A percentile compares a stretch with the other conserved stretches of the same genome.
Conservation (phyloP, 2,329 filamentous ascomycete genomes). For the Celoporthe dispersa region DNA sequence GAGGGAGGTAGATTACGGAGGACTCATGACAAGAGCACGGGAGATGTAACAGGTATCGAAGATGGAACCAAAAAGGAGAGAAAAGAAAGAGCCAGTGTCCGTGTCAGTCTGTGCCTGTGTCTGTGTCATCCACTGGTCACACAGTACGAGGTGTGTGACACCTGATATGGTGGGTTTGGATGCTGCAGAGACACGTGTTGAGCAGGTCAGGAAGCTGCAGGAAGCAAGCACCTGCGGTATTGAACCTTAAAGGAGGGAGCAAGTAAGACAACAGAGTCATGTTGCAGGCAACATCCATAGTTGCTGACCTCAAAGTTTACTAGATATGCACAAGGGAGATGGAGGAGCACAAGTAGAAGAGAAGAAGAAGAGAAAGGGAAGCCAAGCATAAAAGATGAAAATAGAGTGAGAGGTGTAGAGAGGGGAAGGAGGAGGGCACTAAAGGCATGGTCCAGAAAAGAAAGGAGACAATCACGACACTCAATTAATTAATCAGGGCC, state of each 20-base stretch:
- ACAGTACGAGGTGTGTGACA: neutral
- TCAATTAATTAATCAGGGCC: neutral
- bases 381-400: neutral
- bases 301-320: neutral
- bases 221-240: neutral
- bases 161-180: neutral
- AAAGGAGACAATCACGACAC: neutral
- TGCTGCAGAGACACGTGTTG: constrained; percentile 2
- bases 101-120: neutral
- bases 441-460: neutral
- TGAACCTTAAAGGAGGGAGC: neutral
- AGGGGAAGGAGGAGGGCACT: neutral
- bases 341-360: neutral
- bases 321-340: neutral
- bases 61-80: too few relatives aligned
- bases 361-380: neutral
- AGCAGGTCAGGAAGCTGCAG: neutral
- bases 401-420: neutral
- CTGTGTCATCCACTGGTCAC: neutral
- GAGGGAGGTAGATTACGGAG: neutral
- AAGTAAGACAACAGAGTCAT: neutral
- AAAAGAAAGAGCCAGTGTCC: neutral
- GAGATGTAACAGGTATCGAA: neutral
- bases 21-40: neutral
- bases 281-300: neutral